These are phyloP conservation scores for Aureobasidium sp. DNA, from an alignment of 2,329 filamentous ascomycete genomes.

Conservation along the genomic window DNA sequence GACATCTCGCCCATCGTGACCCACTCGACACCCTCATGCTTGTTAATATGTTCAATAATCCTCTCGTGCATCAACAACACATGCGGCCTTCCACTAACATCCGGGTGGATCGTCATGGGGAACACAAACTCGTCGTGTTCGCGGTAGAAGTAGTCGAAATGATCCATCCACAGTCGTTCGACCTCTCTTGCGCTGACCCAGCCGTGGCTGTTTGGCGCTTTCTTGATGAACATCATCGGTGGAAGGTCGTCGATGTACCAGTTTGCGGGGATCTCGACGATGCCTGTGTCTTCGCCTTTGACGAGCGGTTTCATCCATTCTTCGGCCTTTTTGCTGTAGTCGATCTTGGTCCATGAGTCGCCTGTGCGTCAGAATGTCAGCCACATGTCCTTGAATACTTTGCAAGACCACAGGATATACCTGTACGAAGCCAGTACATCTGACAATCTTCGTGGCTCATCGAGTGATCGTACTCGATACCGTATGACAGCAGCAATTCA, in stretches of 20 bases:
- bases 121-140: slow-evolving; percentile 72
- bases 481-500: slow-evolving; percentile 56
- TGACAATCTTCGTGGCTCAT: slow-evolving; percentile 59
- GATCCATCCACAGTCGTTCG: slow-evolving; percentile 57
- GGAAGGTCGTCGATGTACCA: slow-evolving; percentile 44
- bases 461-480: slow-evolving; percentile 62
- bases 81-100: slow-evolving; percentile 60
- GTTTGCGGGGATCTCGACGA: slow-evolving; percentile 56
- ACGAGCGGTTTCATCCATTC: slow-evolving; percentile 60
- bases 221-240: slow-evolving; percentile 63
- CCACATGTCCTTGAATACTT: slow-evolving; percentile 54
- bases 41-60: slow-evolving; percentile 53
- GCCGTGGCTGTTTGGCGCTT: slow-evolving; percentile 54
- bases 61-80: slow-evolving; percentile 64
- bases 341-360: slow-evolving; percentile 60
- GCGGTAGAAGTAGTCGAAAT: slow-evolving; percentile 66
- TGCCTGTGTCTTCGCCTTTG: slow-evolving; percentile 48
- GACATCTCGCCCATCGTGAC: slow-evolving; percentile 62
- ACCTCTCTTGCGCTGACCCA: slow-evolving; percentile 49
- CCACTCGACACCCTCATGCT: slow-evolving; percentile 53
- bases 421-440: slow-evolving; percentile 53
- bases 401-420: slow-evolving; percentile 43
- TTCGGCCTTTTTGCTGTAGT: slow-evolving; percentile 53
- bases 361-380: slow-evolving; percentile 28
- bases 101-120: slow-evolving; percentile 66